Evolutionary conservation across 2,329 filamentous ascomycete species (phyloP), one percentile per base, ranked within the genome.

Genomic region (Cladorrhinum sp.): DNA sequence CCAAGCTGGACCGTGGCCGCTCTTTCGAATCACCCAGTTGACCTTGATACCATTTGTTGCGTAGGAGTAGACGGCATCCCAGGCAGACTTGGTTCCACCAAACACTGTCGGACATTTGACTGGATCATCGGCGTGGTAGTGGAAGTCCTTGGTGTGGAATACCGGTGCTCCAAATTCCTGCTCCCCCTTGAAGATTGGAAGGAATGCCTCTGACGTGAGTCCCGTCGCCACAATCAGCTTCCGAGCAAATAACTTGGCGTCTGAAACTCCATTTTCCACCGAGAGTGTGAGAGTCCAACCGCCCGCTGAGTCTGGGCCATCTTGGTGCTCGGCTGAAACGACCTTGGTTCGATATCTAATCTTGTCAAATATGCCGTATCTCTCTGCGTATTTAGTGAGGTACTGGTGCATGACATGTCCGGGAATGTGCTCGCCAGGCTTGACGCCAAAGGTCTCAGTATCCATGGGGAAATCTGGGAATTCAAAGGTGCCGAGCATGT

Each of bases 401-500:
- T 86, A 85, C 12, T 74, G 64, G 62, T 82, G 75, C 27, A 83
- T 68, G 4, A 77, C 75, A 8, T 69, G 62, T 1, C 79, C 82
- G 1, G 81, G 75, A 8, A 84, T 80, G 63, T 82, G 77, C 64
- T 81, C 67, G 2, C 76, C 76, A 0, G 73, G 70, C 50, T 77
- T 69, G 24, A 84, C 72, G 1, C 76, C 77, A 65, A 82, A 87
- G 0, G 74, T 78, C 20, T 79, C 79, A 7, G 76, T 72, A 60
- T 81, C 78, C 85, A 93, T 88, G 18, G 88, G 87, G 62, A 90
- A 91, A 67, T 91, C 90, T 0, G 85, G 84, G 67, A 84, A 92
- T 71, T 93, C 88, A 66, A 87, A 91, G 0, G 85, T 88, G 2
- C 89, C 89, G 10, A 87, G 72, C 70, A 91, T 81, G 68, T 92